Base-by-base conservation (phyloP, 768 basidiomycete species). In the Hericium erinaceus region DNA sequence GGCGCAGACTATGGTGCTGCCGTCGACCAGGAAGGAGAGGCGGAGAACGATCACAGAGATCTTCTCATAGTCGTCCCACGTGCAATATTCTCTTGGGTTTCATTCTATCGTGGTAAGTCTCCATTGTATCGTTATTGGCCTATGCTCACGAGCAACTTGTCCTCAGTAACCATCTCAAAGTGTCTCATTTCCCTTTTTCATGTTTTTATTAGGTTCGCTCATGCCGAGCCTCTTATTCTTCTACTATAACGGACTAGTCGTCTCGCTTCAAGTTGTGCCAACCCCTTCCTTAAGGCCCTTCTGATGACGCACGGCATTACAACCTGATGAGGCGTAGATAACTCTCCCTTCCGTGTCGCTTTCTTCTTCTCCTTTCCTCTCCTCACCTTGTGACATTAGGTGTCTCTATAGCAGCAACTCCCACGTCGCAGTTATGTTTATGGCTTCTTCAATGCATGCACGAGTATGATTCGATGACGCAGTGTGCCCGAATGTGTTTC, bases 31-130 rank as follows among this genome's bases (percentile, higher is more conserved):
- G 48, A 69, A 69, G 59, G 77, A 79, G 57, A 70, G 79, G n/a
- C 70, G 78, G 52, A 70, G 77, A 39, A 80, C 78, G 39, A 73
- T 80, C 48, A 78, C 76, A n/a, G 78, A 80, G 60, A 75, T 80
- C 57, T 79, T 78, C 60, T 78, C 64, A 58, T 62, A 57, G 58
- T 24, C 24, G 11, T 51, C 20, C 22, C 49, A 7, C 18, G 12
- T 46, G 5, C n/a, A 7, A 11, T 46, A 7, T 46, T 16, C 9
- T 15, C 16, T 46, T 46, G n/a, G 33, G 33, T 33, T 33, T 33
- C 33, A 33, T 33, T 46, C 33, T 33, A 33, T 10, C 33, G 33
- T 33, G 33, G 33, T 33, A 33, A 33, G 33, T 33, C 33, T 33
- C 8, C 33, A 2, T 8, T 33, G 1, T 33, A 33, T 10, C 33